Evolutionary conservation across 23 red algal genomes (phyloP).

Genomic region (Gracilariopsis chorda): DNA sequence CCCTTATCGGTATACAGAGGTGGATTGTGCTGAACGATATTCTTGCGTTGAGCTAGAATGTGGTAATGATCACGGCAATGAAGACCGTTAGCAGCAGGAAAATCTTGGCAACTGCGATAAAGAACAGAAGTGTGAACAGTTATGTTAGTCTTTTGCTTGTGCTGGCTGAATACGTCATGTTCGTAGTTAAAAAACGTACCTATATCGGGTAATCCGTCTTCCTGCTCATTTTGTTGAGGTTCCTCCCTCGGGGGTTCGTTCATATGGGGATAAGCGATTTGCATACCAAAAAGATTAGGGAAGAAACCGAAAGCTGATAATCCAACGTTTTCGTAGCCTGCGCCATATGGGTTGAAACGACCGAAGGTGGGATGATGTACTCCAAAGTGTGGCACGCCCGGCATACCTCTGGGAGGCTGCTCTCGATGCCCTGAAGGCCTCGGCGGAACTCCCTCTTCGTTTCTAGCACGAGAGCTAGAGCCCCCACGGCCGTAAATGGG

Average conservation of each 20-base stretch:
- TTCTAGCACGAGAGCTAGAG: slow-evolving; percentile 17
- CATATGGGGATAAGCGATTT: slow-evolving; percentile 87
- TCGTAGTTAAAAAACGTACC: neutral
- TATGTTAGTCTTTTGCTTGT: no score
- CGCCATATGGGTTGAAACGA: slow-evolving; percentile 47
- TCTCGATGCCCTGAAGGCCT: slow-evolving; percentile 57
- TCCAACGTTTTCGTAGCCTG: slow-evolving; percentile 22
- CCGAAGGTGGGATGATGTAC: slow-evolving; percentile 65
- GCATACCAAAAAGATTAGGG: slow-evolving; percentile 77
- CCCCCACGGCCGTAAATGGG: slow-evolving; percentile 94
- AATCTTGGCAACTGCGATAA: slow-evolving; percentile 30
- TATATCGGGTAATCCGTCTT: slow-evolving; percentile 36
- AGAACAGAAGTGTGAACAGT: no score
- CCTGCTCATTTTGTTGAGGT: slow-evolving; percentile 1
- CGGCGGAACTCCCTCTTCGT: slow-evolving; percentile 17
- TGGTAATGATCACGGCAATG: slow-evolving; percentile 49
- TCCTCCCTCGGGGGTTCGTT: slow-evolving; percentile 40
- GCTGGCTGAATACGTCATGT: no score
- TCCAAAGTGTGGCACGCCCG: slow-evolving; percentile 41
- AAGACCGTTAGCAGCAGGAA: slow-evolving; percentile 62
- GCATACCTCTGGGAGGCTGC: slow-evolving; percentile 7
- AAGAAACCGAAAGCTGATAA: slow-evolving; percentile 75
- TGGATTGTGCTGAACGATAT: no score
- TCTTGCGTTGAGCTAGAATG: slow-evolving; percentile 25
- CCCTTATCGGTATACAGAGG: no score